phyloP scores from a whole-genome alignment of 1,284 basidiomycete genomes.

The Xerocomus alliaceus region DNA sequence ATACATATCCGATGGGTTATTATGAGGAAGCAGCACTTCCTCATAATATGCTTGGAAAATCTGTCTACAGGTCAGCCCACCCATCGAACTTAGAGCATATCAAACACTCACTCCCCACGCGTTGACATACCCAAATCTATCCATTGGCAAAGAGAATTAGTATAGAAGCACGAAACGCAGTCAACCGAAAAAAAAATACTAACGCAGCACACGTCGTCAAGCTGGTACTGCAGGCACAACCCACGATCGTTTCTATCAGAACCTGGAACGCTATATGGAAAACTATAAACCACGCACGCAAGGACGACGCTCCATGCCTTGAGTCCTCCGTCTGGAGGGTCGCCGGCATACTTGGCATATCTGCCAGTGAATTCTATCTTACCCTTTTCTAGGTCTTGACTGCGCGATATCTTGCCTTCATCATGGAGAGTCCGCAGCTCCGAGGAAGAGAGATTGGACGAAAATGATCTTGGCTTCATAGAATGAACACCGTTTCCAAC shows the following conservation, averaged over 20 bases:
- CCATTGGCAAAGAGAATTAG: conserved; percentile 2
- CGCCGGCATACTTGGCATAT: conserved; percentile 33
- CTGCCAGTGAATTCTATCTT: background rate
- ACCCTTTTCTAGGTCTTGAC: conserved; percentile 22
- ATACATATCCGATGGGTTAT: conserved; percentile 41
- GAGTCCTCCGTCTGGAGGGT: conserved; percentile 56
- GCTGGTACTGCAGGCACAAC: conserved; percentile 17
- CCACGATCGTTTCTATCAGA: conserved; percentile 14
- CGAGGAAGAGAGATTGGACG: background rate
- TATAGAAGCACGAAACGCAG: conserved; percentile 7
- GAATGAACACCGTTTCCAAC: background rate
- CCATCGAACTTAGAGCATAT: background rate
- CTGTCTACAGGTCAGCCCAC: conserved; percentile 14
- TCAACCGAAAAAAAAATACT: background rate
- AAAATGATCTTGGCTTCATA: background rate
- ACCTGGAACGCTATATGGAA: background rate
- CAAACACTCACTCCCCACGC: conserved; percentile 37
- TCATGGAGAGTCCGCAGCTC: conserved; percentile 15
- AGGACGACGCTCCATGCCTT: conserved; percentile 59
- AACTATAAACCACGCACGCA: conserved; percentile 42
- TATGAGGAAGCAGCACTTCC: conserved; percentile 34
- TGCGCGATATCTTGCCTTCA: background rate
- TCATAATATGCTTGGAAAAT: conserved; percentile 48
- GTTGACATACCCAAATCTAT: conserved; percentile 38
- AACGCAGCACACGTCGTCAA: conserved; percentile 27